These are phyloP conservation scores for Chaetomium tenue DNA, from an alignment of 495 filamentous ascomycete species.

Conservation along the genomic window DNA sequence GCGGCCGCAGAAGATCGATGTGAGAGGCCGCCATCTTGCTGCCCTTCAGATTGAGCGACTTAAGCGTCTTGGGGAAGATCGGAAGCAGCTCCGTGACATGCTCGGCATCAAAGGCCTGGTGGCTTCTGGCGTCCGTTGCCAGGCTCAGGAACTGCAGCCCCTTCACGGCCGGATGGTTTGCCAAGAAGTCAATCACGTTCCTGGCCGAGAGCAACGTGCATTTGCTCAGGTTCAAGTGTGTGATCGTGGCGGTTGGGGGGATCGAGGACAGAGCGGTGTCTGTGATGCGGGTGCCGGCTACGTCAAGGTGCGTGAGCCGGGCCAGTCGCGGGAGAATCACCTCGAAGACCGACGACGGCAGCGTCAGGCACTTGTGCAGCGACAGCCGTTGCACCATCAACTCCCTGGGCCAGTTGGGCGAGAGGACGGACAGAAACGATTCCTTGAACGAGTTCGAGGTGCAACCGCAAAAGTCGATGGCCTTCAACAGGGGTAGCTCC, in stretches of 20 bases:
- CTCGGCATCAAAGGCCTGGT: slow-evolving; percentile 65
- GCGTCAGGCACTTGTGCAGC: slow-evolving; percentile 77
- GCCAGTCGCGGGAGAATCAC: slow-evolving; percentile 66
- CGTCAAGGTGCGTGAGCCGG: slow-evolving; percentile 74
- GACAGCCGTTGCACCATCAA: slow-evolving; percentile 68
- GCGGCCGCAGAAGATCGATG: slow-evolving; percentile 60
- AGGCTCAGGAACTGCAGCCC: slow-evolving; percentile 73
- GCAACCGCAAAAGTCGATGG: slow-evolving; percentile 77
- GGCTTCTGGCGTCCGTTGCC: slow-evolving; percentile 67
- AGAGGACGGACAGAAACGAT: slow-evolving; percentile 45
- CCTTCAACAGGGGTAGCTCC: slow-evolving; percentile 64
- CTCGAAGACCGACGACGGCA: slow-evolving; percentile 67
- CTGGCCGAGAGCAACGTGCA: slow-evolving; percentile 69
- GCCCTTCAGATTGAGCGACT: slow-evolving; percentile 75
- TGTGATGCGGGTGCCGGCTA: slow-evolving; percentile 76
- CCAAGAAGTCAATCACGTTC: slow-evolving; percentile 68
- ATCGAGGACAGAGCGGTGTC: slow-evolving; percentile 70
- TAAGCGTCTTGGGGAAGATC: slow-evolving; percentile 63
- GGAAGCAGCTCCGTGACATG: slow-evolving; percentile 67
- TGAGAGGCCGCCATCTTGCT: slow-evolving; percentile 66
- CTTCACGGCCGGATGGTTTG: slow-evolving; percentile 67
- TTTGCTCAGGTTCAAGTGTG: slow-evolving; percentile 76
- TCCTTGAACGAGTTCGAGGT: slow-evolving; percentile 67
- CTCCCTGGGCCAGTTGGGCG: slow-evolving; percentile 45
- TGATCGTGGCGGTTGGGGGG: slow-evolving; percentile 67